phyloP scores from a whole-genome alignment of 2,329 filamentous ascomycete species.

The Nakataea oryzae region DNA sequence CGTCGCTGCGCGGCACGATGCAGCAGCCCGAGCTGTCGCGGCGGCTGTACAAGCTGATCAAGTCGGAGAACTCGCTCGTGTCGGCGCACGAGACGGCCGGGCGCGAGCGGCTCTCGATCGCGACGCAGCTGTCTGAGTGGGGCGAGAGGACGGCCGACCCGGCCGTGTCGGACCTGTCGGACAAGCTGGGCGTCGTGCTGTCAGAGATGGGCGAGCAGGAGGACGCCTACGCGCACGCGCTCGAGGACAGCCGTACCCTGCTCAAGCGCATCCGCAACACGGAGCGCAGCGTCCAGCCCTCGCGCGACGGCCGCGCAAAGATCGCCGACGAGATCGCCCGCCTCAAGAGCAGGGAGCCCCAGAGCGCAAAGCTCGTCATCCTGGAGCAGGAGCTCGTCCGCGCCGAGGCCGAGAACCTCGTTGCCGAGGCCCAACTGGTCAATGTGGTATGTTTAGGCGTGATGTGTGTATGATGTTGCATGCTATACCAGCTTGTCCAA shows the following conservation, averaged over 20 bases:
- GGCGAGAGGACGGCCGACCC: slow-evolving; percentile 87
- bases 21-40: slow-evolving; percentile 87
- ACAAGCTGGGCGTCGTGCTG: slow-evolving; percentile 89
- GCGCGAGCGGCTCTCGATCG: slow-evolving; percentile 75
- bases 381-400: slow-evolving; percentile 94
- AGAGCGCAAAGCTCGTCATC: slow-evolving; percentile 68
- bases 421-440: slow-evolving; percentile 91
- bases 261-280: slow-evolving; percentile 94
- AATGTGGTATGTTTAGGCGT: slow-evolving; percentile 62
- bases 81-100: slow-evolving; percentile 74
- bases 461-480: not conserved
- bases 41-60: slow-evolving; percentile 85
- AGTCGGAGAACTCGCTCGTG: slow-evolving; percentile 85
- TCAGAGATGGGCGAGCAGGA: slow-evolving; percentile 93
- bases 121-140: slow-evolving; percentile 90
- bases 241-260: slow-evolving; percentile 74
- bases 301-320: slow-evolving; percentile 76
- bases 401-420: slow-evolving; percentile 89
- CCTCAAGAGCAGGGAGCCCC: slow-evolving; percentile 85
- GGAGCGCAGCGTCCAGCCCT: slow-evolving; percentile 89
- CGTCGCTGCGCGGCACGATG: slow-evolving; percentile 71
- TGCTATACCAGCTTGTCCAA: not conserved
- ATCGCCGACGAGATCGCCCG: slow-evolving; percentile 86
- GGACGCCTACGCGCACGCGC: slow-evolving; percentile 70
- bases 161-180: slow-evolving; percentile 76